Evolutionary conservation across 345 rosid genomes (phyloP).

Genomic region (Populus pruinosa): DNA sequence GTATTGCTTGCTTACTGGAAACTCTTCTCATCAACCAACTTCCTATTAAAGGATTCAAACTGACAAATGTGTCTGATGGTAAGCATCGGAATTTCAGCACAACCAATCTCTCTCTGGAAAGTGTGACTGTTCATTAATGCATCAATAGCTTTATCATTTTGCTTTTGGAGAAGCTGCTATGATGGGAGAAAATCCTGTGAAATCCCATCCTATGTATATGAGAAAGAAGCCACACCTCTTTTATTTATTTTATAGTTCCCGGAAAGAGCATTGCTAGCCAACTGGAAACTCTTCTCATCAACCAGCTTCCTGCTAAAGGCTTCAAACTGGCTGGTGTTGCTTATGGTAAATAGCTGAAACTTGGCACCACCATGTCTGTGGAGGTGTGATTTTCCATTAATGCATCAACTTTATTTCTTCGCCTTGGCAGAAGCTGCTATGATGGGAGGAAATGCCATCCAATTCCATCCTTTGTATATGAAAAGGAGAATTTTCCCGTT

Average conservation of each 20-base stretch:
- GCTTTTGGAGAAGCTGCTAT: constrained; percentile 14
- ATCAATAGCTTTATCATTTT: not conserved
- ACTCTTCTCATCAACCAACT: constrained; percentile 92
- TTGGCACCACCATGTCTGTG: constrained; percentile 47
- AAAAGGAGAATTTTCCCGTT: not conserved
- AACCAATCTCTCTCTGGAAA: constrained; percentile 29
- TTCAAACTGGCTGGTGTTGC: constrained; percentile 59
- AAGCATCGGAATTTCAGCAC: constrained; percentile 87
- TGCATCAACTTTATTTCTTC: not conserved
- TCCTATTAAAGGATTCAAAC: constrained; percentile 50
- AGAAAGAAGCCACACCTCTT: constrained; percentile 66
- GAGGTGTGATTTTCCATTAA: constrained; percentile 33
- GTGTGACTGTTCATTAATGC: constrained; percentile 26
- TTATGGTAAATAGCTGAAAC: constrained; percentile 87
- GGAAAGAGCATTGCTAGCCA: constrained; percentile 94
- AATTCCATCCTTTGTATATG: not conserved
- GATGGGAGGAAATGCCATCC: not conserved
- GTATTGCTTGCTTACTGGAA: constrained; percentile 87
- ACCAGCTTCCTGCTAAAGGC: constrained; percentile 66
- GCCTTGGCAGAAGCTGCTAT: constrained; percentile 12
- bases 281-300: constrained; percentile 85
- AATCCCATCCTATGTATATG: not conserved
- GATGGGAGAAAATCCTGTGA: not conserved
- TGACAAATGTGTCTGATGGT: constrained; percentile 80
- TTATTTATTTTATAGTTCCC: constrained; percentile 66